A percentile compares a stretch with the other conserved stretches of the same genome.
These are phyloP conservation scores for Peronospora belbahrii DNA, from an alignment of 352 stramenopile genomes.

Conservation along the genomic window DNA sequence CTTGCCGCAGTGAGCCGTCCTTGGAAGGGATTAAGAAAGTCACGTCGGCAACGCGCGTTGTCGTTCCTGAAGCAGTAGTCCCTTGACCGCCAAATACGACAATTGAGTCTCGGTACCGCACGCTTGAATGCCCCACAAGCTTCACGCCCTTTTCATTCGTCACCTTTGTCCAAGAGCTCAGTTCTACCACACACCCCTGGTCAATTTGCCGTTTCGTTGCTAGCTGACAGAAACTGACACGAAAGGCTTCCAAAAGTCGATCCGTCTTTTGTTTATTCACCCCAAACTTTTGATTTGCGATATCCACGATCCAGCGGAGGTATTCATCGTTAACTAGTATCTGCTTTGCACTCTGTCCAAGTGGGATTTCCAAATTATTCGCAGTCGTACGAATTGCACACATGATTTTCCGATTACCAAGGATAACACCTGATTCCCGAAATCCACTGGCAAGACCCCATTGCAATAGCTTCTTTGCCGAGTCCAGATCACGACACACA, in stretches of 20 bases:
- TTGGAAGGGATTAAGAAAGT: constrained; percentile 21
- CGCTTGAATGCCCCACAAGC: constrained; percentile 53
- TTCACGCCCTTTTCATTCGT: constrained; percentile 29
- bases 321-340: constrained; percentile 67
- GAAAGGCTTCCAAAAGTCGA: constrained; percentile 54
- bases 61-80: constrained; percentile 41
- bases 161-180: constrained; percentile 22
- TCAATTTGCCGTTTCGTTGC: background rate
- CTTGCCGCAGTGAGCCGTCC: constrained; percentile 25
- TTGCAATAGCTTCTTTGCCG: constrained; percentile 76
- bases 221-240: constrained; percentile 31
- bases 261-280: constrained; percentile 69
- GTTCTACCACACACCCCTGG: constrained; percentile 6
- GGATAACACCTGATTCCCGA: constrained; percentile 83
- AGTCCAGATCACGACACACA: constrained; percentile 67
- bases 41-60: constrained; percentile 50
- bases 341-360: constrained; percentile 37
- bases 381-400: constrained; percentile 86
- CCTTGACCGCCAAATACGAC: constrained; percentile 71
- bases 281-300: constrained; percentile 84
- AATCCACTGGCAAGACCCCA: constrained; percentile 79
- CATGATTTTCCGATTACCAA: constrained; percentile 86
- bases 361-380: constrained; percentile 83
- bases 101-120: constrained; percentile 35
- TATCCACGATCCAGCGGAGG: constrained; percentile 61